phyloP scores from a whole-genome alignment of 2,329 filamentous ascomycete species.

The Botrytis pseudocinerea region DNA sequence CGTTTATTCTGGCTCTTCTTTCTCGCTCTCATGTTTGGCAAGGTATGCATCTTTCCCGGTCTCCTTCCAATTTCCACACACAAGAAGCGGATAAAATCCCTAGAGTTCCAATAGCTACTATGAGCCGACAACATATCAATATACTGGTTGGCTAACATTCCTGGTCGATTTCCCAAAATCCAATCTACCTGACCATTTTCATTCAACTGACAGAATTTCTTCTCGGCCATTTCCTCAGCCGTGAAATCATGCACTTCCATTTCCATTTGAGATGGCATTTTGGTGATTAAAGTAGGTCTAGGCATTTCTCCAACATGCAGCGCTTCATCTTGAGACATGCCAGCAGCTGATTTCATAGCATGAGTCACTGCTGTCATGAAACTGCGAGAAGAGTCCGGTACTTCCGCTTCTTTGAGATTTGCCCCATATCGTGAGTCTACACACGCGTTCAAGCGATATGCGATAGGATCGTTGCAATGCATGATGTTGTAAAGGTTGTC shows the following conservation, averaged over 20 bases:
- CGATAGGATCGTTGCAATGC: conserved; percentile 70
- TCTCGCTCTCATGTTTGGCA: conserved; percentile 59
- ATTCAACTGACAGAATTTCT: conserved; percentile 82
- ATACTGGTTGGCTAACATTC: conserved; percentile 91
- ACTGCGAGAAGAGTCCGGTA: conserved; percentile 70
- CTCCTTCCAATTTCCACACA: conserved; percentile 82
- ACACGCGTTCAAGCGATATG: conserved; percentile 87
- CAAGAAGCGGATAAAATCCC: conserved; percentile 86
- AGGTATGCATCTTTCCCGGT: conserved; percentile 61
- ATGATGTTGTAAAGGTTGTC: conserved; percentile 97
- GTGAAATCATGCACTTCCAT: conserved; percentile 95
- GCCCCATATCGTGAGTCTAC: conserved; percentile 79
- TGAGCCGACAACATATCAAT: conserved; percentile 96
- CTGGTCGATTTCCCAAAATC: conserved; percentile 79
- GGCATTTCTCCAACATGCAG: conserved; percentile 45
- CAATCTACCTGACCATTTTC: conserved; percentile 97
- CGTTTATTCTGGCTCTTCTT: conserved; percentile 45
- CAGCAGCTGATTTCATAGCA: conserved; percentile 62
- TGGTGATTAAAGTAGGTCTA: conserved; percentile 42
- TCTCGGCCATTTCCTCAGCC: conserved; percentile 87
- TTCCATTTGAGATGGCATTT: conserved; percentile 70
- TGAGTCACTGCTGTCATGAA: conserved; percentile 65
- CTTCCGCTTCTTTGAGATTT: conserved; percentile 72
- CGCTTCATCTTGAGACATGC: conserved; percentile 45
- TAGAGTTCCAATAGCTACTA: conserved; percentile 87